phyloP scores from a whole-genome alignment of 306 rosid species.

The Hippophae tibetana region DNA sequence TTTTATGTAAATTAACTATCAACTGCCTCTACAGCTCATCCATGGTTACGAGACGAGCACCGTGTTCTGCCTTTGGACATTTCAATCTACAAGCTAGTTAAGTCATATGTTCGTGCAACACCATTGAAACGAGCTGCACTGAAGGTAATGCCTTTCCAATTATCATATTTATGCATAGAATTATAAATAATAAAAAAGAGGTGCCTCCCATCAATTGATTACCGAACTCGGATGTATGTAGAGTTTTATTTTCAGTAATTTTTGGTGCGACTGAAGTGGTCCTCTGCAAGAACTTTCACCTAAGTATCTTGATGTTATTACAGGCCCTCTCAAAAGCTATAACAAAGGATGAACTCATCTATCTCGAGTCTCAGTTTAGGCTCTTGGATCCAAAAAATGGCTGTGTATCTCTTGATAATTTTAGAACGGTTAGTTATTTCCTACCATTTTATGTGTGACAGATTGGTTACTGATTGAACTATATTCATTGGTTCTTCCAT shows the following conservation, averaged over 20 bases:
- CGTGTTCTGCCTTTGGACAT: slow-evolving; percentile 66
- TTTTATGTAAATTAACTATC: not conserved
- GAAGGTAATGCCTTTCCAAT: slow-evolving; percentile 42
- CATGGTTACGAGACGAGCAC: slow-evolving; percentile 76
- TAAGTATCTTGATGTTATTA: slow-evolving; percentile 16
- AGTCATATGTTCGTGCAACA: slow-evolving; percentile 59
- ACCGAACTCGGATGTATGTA: not conserved
- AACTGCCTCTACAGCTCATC: slow-evolving; percentile 60
- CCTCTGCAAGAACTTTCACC: not conserved
- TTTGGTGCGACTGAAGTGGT: not conserved
- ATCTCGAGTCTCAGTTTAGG: slow-evolving; percentile 67
- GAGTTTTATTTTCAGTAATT: too few relatives aligned
- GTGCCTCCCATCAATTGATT: not conserved
- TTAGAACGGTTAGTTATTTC: slow-evolving; percentile 53
- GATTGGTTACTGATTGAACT: too few relatives aligned
- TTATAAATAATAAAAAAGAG: not conserved
- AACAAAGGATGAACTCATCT: slow-evolving; percentile 69
- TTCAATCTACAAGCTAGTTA: slow-evolving; percentile 69
- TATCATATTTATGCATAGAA: not conserved
- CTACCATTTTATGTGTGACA: not conserved
- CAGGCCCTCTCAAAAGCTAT: slow-evolving; percentile 90
- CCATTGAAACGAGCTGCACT: slow-evolving; percentile 78
- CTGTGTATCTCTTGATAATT: slow-evolving; percentile 55
- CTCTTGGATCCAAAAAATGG: slow-evolving; percentile 80
- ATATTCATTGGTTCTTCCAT: not conserved